Conservation (phyloP, 2,329 filamentous ascomycete genomes). For the Penicillium sp. region DNA sequence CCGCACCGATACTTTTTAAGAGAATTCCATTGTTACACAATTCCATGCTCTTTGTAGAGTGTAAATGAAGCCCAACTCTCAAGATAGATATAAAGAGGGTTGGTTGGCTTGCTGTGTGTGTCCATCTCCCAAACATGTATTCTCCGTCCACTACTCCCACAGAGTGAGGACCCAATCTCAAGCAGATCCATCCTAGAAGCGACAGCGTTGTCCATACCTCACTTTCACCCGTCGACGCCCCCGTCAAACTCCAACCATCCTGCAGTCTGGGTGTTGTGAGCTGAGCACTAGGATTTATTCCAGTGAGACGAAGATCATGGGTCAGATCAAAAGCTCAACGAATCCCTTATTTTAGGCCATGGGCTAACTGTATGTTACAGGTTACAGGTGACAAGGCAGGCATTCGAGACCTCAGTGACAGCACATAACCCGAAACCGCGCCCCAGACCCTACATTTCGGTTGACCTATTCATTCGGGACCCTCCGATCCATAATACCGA, state of each 20-base stretch:
- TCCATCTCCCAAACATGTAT: background rate
- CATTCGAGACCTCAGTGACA: background rate
- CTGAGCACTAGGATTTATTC: background rate
- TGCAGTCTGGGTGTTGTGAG: background rate
- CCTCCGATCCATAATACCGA: background rate
- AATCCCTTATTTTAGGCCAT: background rate
- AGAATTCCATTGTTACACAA: constrained; percentile 5
- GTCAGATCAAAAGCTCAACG: background rate
- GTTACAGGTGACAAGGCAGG: background rate
- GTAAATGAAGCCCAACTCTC: background rate
- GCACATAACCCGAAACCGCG: background rate
- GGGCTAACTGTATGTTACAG: background rate
- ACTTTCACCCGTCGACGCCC: background rate
- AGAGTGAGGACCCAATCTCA: background rate
- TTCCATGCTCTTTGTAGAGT: background rate
- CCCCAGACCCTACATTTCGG: background rate
- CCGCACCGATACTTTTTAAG: constrained; percentile 1
- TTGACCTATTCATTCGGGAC: background rate
- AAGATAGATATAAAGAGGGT: background rate
- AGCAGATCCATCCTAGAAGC: background rate
- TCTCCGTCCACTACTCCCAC: background rate
- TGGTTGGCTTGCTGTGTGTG: background rate
- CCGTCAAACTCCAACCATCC: no score
- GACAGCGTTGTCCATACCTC: background rate
- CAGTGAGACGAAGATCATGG: background rate